Evolutionary conservation across 148 eudicot species (phyloP), one percentile per base, ranked within the genome.

Genomic region (Hydrangea macrophylla): DNA sequence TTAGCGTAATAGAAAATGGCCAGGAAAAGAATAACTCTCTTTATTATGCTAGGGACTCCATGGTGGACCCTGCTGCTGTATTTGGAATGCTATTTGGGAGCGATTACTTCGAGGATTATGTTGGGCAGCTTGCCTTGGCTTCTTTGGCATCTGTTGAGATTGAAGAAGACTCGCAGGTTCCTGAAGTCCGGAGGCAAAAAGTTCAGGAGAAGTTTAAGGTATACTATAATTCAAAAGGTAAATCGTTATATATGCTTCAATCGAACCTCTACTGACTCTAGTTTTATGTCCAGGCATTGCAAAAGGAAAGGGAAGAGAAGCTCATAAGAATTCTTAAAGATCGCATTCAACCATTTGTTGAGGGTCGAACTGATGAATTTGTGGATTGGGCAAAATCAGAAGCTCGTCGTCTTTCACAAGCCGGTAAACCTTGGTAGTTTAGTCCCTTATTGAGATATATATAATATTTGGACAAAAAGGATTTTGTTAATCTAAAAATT

Each of bases 61-160:
- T 93, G 95, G 79, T 90, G 78, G 98, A 93, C 68, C 98, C 98
- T 27, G 80, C 96, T 36, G 80, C 92, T 65, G 96, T 93, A 30
- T 93, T 93, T 79, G 96, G 96, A 56, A 93, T 93, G 98, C 79
- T 88, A 20, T 90, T 93, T 37, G 98, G 96, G 53, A 93, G 94
- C 79, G 96, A 93, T 26, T 74, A 53, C 53, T 93, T 93, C 65
- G 98, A 88, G 74, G 94, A 90, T 67, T 93, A 93, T 74, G 77
- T 90, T 59, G 98, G 98, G 22, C 90, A 88, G 70, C 89, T 93
- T 77, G 84, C 88, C 18, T 65, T 93, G 75, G 95, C 94, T 64
- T 79, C 92, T 69, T 59, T 85, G 58, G 82, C 90, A 53, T 60
- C 83, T 35, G 63, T 88, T 22, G 96, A 86, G 72, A 37, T 71